Percentiles rank a stretch among this genome's conserved stretches.
Evolutionary conservation across 2,329 filamentous ascomycete species (phyloP).

Genomic region (Penicillium hesseltinei): DNA sequence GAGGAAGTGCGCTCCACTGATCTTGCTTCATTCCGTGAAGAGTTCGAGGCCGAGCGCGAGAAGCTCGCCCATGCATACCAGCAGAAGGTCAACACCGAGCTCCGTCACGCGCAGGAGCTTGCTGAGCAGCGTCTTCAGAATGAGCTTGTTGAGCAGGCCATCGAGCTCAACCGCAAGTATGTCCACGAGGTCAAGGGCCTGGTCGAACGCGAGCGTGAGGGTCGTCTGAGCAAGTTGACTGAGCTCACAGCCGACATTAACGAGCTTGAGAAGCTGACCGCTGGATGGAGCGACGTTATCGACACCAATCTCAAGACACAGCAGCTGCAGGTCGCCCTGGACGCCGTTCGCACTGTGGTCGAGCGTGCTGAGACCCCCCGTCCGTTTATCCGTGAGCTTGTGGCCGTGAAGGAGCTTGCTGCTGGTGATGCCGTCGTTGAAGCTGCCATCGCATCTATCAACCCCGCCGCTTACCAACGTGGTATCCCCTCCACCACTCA

Average conservation of each 20-base stretch:
- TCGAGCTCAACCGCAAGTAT: constrained; percentile 84
- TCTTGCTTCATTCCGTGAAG: constrained; percentile 77
- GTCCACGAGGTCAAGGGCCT: constrained; percentile 71
- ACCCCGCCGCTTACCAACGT: constrained; percentile 87
- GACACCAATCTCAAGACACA: constrained; percentile 90
- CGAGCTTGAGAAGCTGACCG: constrained; percentile 83
- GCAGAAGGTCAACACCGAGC: constrained; percentile 72
- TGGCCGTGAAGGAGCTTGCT: constrained; percentile 90
- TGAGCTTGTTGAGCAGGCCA: constrained; percentile 83
- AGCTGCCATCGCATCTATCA: constrained; percentile 94
- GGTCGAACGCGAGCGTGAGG: constrained; percentile 84
- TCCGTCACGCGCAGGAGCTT: constrained; percentile 75
- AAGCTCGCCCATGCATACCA: constrained; percentile 76
- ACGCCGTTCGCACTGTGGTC: constrained; percentile 82
- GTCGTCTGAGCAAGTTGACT: constrained; percentile 79
- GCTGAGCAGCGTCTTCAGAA: constrained; percentile 82
- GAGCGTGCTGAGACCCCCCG: constrained; percentile 70
- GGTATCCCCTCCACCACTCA: constrained; percentile 81
- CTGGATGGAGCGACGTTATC: constrained; percentile 85
- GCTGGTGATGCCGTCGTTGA: constrained; percentile 80
- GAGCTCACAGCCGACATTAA: constrained; percentile 74
- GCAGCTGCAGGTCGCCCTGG: constrained; percentile 92
- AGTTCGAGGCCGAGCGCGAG: constrained; percentile 85
- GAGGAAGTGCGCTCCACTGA: constrained; percentile 79
- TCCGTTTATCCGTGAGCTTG: constrained; percentile 88